Percentiles rank a stretch among this genome's conserved stretches.
Evolutionary conservation across 352 stramenopile genomes (phyloP).

Genomic region (Pythium apleroticum): DNA sequence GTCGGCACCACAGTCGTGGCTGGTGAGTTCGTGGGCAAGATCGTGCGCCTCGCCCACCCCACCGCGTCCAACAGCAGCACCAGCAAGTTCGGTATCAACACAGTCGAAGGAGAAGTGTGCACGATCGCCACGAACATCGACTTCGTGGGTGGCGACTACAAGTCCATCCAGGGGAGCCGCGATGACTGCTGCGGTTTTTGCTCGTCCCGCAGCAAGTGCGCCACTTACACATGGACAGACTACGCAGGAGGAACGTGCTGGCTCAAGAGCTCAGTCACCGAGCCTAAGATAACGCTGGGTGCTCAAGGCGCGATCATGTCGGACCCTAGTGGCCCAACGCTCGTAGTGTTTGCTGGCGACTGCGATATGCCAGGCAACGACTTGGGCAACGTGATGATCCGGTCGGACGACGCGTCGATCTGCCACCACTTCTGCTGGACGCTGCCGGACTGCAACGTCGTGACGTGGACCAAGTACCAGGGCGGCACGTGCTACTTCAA

Average conservation of each 20-base stretch:
- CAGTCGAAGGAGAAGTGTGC: no score
- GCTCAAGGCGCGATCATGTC: no score
- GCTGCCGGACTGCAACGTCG: not conserved
- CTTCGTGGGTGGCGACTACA: not conserved
- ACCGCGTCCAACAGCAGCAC: no score
- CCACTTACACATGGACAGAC: not conserved
- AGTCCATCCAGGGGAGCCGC: not conserved
- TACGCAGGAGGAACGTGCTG: not conserved
- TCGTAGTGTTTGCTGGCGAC: not conserved
- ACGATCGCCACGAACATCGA: not conserved
- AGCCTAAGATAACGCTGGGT: not conserved
- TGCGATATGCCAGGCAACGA: not conserved
- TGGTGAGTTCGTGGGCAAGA: no score
- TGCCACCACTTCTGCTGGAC: not conserved
- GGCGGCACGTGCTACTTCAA: not conserved
- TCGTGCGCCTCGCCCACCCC: no score
- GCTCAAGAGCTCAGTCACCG: not conserved
- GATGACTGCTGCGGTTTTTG: not conserved
- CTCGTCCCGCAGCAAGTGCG: constrained; percentile 1
- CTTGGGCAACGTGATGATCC: not conserved
- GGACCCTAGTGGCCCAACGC: no score
- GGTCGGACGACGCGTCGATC: not conserved
- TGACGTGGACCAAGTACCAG: not conserved
- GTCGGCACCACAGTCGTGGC: no score
- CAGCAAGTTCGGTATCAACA: no score